These are phyloP conservation scores for Ustilago vetiveriae DNA, from an alignment of 1,284 basidiomycete genomes.

Conservation along the genomic window DNA sequence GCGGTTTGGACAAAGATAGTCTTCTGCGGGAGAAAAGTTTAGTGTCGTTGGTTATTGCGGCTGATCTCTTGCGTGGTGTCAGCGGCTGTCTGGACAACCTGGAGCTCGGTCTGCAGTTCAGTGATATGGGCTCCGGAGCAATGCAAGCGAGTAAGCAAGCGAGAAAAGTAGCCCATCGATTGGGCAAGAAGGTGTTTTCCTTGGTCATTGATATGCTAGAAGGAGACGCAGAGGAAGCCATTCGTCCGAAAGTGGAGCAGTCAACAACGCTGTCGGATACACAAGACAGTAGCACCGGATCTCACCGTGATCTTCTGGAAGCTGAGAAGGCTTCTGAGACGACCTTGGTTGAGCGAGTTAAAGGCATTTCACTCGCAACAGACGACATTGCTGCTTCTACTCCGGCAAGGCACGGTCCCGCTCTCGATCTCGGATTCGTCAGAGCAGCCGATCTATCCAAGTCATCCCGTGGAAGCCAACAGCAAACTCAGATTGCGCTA, in stretches of 20 bases:
- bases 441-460: slow-evolving; percentile 26
- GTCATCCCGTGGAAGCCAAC: not conserved
- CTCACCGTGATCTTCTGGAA: not conserved
- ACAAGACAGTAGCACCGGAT: not conserved
- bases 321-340: not conserved
- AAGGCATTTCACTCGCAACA: slow-evolving; percentile 25
- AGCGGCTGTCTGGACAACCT: slow-evolving; percentile 36
- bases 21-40: slow-evolving; percentile 10
- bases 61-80: slow-evolving; percentile 45
- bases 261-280: too few species aligned
- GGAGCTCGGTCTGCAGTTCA: slow-evolving; percentile 12
- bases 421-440: slow-evolving; percentile 48
- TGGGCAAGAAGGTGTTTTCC: slow-evolving; percentile 36
- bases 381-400: slow-evolving; percentile 12
- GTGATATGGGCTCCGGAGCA: not conserved
- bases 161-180: slow-evolving; percentile 46
- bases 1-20: not conserved
- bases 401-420: slow-evolving; percentile 33
- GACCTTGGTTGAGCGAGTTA: slow-evolving; percentile 22
- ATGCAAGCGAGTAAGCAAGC: slow-evolving; percentile 23
- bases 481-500: not conserved
- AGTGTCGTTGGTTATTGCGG: slow-evolving; percentile 32
- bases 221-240: slow-evolving; percentile 43
- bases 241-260: not conserved
- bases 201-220: slow-evolving; percentile 47